Evolutionary conservation across 2,329 filamentous ascomycete genomes (phyloP), one percentile per base, ranked within the genome.

Genomic region (Raffaelea albimanens): DNA sequence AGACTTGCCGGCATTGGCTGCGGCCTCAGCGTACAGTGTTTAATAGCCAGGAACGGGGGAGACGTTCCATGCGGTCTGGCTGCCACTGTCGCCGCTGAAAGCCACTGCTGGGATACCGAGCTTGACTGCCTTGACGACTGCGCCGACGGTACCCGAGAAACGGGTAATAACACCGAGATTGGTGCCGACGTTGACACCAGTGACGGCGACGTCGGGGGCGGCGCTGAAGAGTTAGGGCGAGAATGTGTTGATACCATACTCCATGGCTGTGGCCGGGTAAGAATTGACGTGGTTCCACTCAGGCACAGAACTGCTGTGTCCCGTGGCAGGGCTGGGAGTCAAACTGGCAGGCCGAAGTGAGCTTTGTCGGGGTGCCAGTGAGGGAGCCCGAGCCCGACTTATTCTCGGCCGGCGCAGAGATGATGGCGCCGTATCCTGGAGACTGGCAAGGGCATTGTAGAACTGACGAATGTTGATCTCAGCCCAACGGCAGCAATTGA

Each of bases 211-310:
- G 45, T 85, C 81, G 0, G 80, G 73, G 2, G 66, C 67, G 47
- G 68, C 69, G 48, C 62, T 69, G 34, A 80, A 69, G 5, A 31
- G 21, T 11, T 11, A 20, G 3, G 41, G 16, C 16, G 23, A 14
- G 9, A 43, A n/a, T 4, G 65, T 71, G 50, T 78, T 64, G 58
- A 85, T 77, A 33, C 82, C 82, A 58, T 76, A 74, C 49, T 76
- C 72, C 57, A 83, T 79, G 2, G 77, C 68, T 0, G 82, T 85
- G 2, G 78, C 78, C 0, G 83, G 82, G 63, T 68, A 85, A 0
- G 78, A 82, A 66, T 87, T 87, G 50, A 87, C 82, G 69, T 83
- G 87, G 69, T 85, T 82, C 41, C 85, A 69, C 4, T 75, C 72
- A 0, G 76, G 68, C 50, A 76, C 67, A 0, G 72, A 72, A 10